Percentiles rank a stretch among this genome's conserved stretches.
Evolutionary conservation across 202 grass and related monocot species (phyloP).

Genomic region (Elaeis oleifera): DNA sequence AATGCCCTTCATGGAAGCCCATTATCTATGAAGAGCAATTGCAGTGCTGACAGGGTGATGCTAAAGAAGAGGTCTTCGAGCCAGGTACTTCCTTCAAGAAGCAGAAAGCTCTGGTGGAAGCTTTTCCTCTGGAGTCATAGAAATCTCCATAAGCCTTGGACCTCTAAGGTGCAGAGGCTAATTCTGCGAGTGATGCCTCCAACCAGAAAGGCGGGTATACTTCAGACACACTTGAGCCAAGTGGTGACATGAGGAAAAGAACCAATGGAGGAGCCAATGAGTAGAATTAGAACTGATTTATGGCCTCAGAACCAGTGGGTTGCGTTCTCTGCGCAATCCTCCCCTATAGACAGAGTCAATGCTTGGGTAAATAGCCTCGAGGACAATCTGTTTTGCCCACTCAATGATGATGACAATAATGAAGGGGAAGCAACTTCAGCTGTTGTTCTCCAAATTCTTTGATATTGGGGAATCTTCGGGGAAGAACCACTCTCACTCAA

Average conservation of each 20-base stretch:
- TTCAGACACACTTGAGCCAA: constrained; percentile 50
- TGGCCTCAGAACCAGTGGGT: constrained; percentile 43
- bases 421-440: not conserved
- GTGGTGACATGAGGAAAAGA: constrained; percentile 31
- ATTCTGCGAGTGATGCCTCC: not conserved
- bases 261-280: constrained; percentile 12
- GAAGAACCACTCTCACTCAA: constrained; percentile 16
- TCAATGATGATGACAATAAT: constrained; percentile 7
- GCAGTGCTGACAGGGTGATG: constrained; percentile 59
- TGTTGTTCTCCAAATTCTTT: constrained; percentile 1
- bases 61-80: constrained; percentile 55
- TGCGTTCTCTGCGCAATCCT: constrained; percentile 48
- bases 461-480: constrained; percentile 46
- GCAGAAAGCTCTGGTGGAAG: constrained; percentile 67
- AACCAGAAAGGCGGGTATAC: constrained; percentile 45
- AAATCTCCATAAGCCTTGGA: constrained; percentile 35
- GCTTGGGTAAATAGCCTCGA: constrained; percentile 83
- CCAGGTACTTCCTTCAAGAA: constrained; percentile 74
- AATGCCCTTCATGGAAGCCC: constrained; percentile 37
- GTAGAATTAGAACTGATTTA: not conserved
- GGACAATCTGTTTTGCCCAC: constrained; percentile 4
- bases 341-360: constrained; percentile 51
- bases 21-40: constrained; percentile 42
- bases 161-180: not conserved
- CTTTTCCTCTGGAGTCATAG: constrained; percentile 73